These are phyloP conservation scores for Tranzscheliella williamsii DNA, from an alignment of 1,284 basidiomycete genomes.

Conservation along the genomic window DNA sequence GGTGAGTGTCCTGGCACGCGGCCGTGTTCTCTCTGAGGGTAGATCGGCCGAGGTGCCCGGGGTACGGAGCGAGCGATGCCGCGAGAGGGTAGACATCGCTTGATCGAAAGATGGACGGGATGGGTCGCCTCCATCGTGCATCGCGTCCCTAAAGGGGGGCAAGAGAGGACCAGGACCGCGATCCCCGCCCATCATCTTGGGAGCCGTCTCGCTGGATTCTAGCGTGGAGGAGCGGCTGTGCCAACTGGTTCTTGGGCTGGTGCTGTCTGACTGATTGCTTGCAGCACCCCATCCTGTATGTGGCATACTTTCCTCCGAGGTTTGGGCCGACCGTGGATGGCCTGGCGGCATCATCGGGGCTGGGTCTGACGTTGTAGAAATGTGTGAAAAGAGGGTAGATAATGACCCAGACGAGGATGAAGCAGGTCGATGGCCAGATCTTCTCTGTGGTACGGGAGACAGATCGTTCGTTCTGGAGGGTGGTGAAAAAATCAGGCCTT, in stretches of 20 bases:
- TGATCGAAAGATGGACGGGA: constrained; percentile 15
- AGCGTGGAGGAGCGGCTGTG: constrained; percentile 46
- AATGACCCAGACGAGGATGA: constrained; percentile 35
- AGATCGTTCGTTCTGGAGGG: constrained; percentile 22
- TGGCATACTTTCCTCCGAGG: constrained; percentile 22
- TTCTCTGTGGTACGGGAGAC: constrained; percentile 7
- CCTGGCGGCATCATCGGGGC: constrained; percentile 30
- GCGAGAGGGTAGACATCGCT: constrained; percentile 18
- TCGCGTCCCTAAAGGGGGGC: constrained; percentile 22
- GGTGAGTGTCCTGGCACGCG: constrained; percentile 40
- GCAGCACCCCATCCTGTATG: constrained; percentile 29
- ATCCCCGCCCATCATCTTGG: constrained; percentile 25
- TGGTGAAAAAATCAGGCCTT: constrained; percentile 36
- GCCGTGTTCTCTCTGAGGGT: constrained; percentile 6
- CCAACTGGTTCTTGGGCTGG: constrained; percentile 42
- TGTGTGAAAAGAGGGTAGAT: constrained; percentile 34
- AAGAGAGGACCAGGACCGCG: constrained; percentile 12
- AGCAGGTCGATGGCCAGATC: constrained; percentile 27
- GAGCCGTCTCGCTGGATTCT: constrained; percentile 38
- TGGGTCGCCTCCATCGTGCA: constrained; percentile 11
- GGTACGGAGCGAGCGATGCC: constrained; percentile 27
- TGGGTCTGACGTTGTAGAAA: constrained; percentile 35
- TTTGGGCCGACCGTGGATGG: constrained; percentile 19
- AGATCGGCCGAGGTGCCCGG: constrained; percentile 7
- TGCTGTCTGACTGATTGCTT: constrained; percentile 25